Evolutionary conservation across 306 rosid genomes (phyloP).

Genomic region (Sicyos edulis): DNA sequence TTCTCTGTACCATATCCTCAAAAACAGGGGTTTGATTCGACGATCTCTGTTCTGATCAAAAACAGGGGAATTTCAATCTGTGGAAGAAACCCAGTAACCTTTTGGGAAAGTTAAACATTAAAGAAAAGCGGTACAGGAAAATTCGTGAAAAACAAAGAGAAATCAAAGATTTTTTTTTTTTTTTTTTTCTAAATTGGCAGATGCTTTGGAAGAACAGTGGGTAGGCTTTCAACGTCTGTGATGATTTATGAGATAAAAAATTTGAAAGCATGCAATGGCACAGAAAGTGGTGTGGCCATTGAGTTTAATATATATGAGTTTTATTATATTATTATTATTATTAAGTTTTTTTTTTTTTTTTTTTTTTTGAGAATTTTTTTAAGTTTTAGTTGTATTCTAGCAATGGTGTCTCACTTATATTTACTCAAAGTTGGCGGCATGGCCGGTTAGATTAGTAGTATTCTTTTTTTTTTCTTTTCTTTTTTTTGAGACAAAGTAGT

Average conservation of each 20-base stretch:
- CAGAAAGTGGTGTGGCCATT: neutral
- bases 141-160: conserved; percentile 19
- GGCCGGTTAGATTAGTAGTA: too few species aligned
- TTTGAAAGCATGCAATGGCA: neutral
- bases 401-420: too few species aligned
- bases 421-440: too few species aligned
- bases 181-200: neutral
- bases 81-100: conserved; percentile 5
- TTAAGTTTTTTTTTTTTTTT: too few species aligned
- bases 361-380: too few species aligned
- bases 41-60: conserved; percentile 32
- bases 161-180: neutral
- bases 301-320: neutral
- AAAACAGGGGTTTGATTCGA: conserved; percentile 16
- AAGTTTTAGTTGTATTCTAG: too few species aligned
- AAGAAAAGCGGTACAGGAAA: neutral
- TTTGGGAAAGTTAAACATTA: neutral
- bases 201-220: conserved; percentile 1
- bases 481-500: too few species aligned
- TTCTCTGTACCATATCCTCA: conserved; percentile 73
- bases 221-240: too few species aligned
- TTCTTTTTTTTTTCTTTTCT: too few species aligned
- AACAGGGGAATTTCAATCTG: neutral
- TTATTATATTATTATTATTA: too few species aligned
- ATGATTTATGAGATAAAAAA: neutral